Evolutionary conservation across 139 green algal species (phyloP).

Genomic region (Desmodesmus armatus): DNA sequence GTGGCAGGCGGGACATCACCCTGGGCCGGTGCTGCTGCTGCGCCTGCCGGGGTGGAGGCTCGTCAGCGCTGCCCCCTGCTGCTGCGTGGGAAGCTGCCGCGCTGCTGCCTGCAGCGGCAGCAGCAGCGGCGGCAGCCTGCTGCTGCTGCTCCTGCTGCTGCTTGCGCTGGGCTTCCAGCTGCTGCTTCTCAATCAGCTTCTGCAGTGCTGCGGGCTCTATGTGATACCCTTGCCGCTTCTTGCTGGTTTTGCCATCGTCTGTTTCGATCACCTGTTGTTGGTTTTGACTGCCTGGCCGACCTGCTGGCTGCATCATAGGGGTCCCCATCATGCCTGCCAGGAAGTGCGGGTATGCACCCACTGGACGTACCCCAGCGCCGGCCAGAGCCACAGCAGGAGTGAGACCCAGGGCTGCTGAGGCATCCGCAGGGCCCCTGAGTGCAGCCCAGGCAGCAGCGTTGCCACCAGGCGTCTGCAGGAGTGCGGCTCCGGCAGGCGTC

Average conservation of each 20-base stretch:
- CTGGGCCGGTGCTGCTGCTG: slow-evolving; percentile 11
- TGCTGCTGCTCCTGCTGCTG: slow-evolving; percentile 30
- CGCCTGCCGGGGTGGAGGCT: slow-evolving; percentile 9
- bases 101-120: slow-evolving; percentile 26
- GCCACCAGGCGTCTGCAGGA: not conserved
- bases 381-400: too few species aligned
- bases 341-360: too few species aligned
- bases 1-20: not conserved
- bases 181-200: not conserved
- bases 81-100: not conserved
- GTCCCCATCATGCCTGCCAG: too few species aligned
- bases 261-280: not conserved
- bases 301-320: not conserved
- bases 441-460: not conserved
- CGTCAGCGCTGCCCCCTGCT: too few species aligned
- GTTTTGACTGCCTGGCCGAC: too few species aligned
- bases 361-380: too few species aligned
- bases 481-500: not conserved
- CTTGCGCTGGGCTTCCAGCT: not conserved
- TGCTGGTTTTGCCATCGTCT: not conserved
- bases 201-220: slow-evolving; percentile 15
- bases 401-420: too few species aligned
- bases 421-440: not conserved
- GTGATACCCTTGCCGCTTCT: slow-evolving; percentile 24
- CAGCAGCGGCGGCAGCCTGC: not conserved